Evolutionary conservation across 1,284 basidiomycete species (phyloP), one percentile per base, ranked within the genome.

Genomic region (Sanghuangporus weigelae): DNA sequence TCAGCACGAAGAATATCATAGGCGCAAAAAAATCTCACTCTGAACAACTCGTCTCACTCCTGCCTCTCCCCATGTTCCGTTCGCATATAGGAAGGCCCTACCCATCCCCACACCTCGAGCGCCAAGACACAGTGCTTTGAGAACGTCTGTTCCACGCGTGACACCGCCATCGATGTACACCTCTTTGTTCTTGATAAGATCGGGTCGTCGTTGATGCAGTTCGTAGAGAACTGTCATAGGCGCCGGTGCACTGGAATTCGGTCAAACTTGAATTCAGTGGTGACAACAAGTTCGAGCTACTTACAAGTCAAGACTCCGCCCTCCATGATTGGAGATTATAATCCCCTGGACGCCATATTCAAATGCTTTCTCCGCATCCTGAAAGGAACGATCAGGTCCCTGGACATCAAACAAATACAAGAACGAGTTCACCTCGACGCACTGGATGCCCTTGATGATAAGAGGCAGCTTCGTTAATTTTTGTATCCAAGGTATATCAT

Each of bases 81-180:
- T 80, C 3, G 78, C 79, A 67, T 75, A 82, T 57, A 84, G 70
- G 72, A 83, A 80, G 0, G 81, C 78, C 55, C 83, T 74, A 0
- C 84, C 83, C 1, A 85, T 69, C 1, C 83, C 83, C 1, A 84
- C 82, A 5, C 78, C 82, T 46, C 76, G 79, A 0, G 82, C 83
- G 8, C 83, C 83, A 38, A 85, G 73, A 57, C 81, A 81, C 0
- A 85, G 69, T 12, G 82, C 81, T 71, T 85, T 85, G 58, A 84
- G 75, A 14, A 83, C 79, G 62, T 82, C 80, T 1, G 64, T 81
- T 2, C 83, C 83, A 42, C 83, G 70, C 23, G 77, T 71, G 40
- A 83, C 75, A 3, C 83, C 83, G 4, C 84, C 83, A 68, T 85
- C 84, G 55, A 83, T 74, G 67, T 77, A 82, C 44, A 85, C 78